phyloP scores from a whole-genome alignment of 768 basidiomycete species.

The Rhizopogon rudus region DNA sequence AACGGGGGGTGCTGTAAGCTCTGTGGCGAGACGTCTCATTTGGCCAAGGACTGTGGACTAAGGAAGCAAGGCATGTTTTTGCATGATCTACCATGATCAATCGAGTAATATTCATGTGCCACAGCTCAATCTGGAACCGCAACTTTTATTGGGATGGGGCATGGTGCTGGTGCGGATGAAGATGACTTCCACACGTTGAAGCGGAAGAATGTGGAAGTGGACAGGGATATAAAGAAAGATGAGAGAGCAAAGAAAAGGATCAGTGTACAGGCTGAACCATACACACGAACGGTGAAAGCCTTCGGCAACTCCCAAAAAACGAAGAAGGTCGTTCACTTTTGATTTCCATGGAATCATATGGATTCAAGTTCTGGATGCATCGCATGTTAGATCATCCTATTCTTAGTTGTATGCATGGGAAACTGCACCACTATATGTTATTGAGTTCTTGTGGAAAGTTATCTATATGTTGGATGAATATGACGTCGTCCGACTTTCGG shows the following conservation, averaged over 20 bases:
- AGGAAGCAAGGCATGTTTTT: constrained; percentile 47
- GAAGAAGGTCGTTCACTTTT: constrained; percentile 50
- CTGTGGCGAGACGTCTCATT: constrained; percentile 79
- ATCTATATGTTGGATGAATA: no score
- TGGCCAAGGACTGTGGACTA: constrained; percentile 78
- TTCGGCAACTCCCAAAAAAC: constrained; percentile 20
- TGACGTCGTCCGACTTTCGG: no score
- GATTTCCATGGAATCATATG: constrained; percentile 2
- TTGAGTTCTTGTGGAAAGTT: no score
- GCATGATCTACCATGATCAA: background rate
- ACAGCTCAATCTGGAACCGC: constrained; percentile 16
- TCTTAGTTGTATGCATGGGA: background rate
- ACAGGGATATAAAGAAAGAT: constrained; percentile 50
- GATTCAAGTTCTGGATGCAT: background rate
- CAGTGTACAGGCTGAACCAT: constrained; percentile 39
- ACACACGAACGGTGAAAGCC: constrained; percentile 35
- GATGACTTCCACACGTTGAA: constrained; percentile 89
- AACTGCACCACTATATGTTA: no score
- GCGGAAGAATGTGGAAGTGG: constrained; percentile 55
- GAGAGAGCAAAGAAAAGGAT: constrained; percentile 37
- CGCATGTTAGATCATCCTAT: background rate
- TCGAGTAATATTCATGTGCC: background rate
- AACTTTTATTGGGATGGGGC: constrained; percentile 27
- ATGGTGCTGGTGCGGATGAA: constrained; percentile 79
- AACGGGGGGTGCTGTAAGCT: constrained; percentile 90